phyloP scores from a whole-genome alignment of 768 basidiomycete genomes.

The Auricularia sp. region DNA sequence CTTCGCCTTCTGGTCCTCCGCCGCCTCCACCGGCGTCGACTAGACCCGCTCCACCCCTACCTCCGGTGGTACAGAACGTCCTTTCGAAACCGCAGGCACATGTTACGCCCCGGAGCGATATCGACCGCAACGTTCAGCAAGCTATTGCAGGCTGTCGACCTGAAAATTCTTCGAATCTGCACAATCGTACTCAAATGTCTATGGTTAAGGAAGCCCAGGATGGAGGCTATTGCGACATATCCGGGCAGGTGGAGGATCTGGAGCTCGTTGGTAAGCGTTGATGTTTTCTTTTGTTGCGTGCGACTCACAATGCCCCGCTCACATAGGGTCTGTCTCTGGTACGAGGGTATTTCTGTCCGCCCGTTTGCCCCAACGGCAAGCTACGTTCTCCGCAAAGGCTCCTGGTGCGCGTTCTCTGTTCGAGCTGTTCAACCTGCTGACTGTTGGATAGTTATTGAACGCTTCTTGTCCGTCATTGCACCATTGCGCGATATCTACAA shows the following conservation, averaged over 20 bases:
- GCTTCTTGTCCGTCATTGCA: conserved; percentile 63
- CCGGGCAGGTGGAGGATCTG: conserved; percentile 53
- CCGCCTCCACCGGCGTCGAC: neutral
- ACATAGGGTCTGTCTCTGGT: conserved; percentile 47
- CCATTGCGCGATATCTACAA: conserved; percentile 63
- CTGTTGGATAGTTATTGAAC: conserved; percentile 38
- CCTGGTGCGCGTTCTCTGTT: neutral
- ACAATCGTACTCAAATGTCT: conserved; percentile 59
- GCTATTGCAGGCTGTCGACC: conserved; percentile 20
- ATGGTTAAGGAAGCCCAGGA: conserved; percentile 64
- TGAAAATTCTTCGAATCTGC: conserved; percentile 52
- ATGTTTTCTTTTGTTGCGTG: neutral
- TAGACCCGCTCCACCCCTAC: neutral
- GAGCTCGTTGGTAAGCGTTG: conserved; percentile 43
- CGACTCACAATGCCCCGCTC: neutral
- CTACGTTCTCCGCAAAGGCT: neutral
- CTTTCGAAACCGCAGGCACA: conserved; percentile 9
- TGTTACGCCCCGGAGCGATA: conserved; percentile 34
- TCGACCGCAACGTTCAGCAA: conserved; percentile 14
- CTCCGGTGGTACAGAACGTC: neutral
- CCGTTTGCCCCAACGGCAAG: neutral
- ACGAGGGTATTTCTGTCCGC: conserved; percentile 51
- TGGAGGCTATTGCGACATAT: conserved; percentile 76
- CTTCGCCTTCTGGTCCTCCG: neutral
- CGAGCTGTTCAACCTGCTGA: neutral